Base-by-base conservation (phyloP, 2,329 filamentous ascomycete species). In the Calonectria montana region DNA sequence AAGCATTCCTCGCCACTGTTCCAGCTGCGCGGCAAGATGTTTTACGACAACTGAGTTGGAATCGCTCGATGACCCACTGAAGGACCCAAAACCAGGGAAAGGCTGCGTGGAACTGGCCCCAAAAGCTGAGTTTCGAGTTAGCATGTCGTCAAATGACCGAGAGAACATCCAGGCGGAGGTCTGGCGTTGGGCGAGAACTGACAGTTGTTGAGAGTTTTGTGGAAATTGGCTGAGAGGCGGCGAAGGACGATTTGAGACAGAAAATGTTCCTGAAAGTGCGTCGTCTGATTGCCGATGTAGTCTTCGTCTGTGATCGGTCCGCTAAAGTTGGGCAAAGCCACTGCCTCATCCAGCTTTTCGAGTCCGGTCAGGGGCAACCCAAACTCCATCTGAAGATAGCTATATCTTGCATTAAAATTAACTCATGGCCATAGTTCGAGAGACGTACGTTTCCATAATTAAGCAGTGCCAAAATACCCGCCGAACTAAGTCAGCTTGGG, bases 171-270 rank as follows among this genome's bases (percentile, higher is more conserved):
- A 43, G 37, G 53, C 39, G 48, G 25, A 48, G 23, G 39, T 67
- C 47, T 53, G 25, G 41, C 45, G 39, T 41, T 50, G 65, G n/a
- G 65, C 23, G 41, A 25, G 27, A 43, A 82, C 88, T 81, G 81
- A 91, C 90, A 84, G 73, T 87, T 86, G 70, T 84, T 87, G 31
- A 92, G 84, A 3, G 84, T 83, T 50, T 83, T 82, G 77, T 92
- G 87, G 21, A 91, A 87, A 25, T 87, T 85, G 1, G 86, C 84
- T 43, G 88, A 87, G 3, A 92, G 81, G 27, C 87, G 84, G 23
- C 88, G 84, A 21, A 92, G 83, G 13, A 89, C 87, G 55, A 92
- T 88, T 76, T 91, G 89, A 0, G 90, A 90, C 2, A 88, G 86
- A 78, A 91, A 91, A 75, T 92, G 86, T 70, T 90, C 87, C 72